These are phyloP conservation scores for Solanum etuberosum DNA, from an alignment of 257 asterid species.

Conservation along the genomic window DNA sequence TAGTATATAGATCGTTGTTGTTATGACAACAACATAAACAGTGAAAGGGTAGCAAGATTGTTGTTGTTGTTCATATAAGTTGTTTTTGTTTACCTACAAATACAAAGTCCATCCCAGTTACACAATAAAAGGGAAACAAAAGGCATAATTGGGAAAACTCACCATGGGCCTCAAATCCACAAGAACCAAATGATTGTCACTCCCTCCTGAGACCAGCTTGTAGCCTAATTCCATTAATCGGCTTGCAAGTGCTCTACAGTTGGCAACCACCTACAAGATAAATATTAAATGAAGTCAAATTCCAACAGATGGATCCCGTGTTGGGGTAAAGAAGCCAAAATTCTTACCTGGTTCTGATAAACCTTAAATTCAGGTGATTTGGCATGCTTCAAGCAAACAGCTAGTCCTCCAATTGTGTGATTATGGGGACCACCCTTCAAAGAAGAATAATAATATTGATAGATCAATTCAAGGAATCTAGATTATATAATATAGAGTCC, in stretches of 20 bases:
- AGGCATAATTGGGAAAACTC: conserved; percentile 5
- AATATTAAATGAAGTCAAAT: neutral
- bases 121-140: neutral
- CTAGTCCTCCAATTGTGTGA: conserved; percentile 90
- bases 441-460: neutral
- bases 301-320: neutral
- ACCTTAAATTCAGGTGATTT: conserved; percentile 64
- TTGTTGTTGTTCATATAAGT: neutral
- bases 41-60: neutral
- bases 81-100: neutral
- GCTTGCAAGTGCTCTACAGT: conserved; percentile 81
- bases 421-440: conserved; percentile 91
- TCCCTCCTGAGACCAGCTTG: conserved; percentile 88
- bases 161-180: conserved; percentile 92
- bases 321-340: neutral
- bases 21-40: too few species aligned
- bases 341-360: conserved; percentile 66
- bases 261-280: conserved; percentile 56
- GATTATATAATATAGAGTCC: neutral
- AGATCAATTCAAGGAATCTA: neutral
- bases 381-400: conserved; percentile 75
- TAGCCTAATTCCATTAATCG: conserved; percentile 72
- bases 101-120: neutral
- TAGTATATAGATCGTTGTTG: neutral
- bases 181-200: conserved; percentile 95